Conservation (phyloP, 768 basidiomycete genomes). For the Galerina marginata region DNA sequence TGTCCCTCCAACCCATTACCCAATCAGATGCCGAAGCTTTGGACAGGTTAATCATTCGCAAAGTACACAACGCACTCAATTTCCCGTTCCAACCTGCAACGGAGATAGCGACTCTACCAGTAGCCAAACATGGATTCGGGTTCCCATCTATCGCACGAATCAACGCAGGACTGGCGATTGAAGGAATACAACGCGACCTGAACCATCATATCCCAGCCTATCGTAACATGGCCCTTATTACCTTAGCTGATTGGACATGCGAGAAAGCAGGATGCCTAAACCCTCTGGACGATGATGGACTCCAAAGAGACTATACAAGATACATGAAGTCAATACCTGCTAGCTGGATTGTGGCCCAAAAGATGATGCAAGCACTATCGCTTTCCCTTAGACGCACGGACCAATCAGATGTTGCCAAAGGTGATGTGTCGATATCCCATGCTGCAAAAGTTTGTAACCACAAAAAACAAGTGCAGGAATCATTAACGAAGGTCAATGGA, state of each 20-base stretch:
- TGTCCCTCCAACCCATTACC: slow-evolving; percentile 32
- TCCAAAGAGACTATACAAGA: background rate
- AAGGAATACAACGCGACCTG: slow-evolving; percentile 19
- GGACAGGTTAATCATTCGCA: slow-evolving; percentile 13
- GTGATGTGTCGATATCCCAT: slow-evolving; percentile 12
- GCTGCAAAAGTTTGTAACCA: background rate
- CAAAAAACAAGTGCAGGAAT: too few species aligned
- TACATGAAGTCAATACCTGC: background rate
- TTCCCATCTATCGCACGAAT: slow-evolving; percentile 19
- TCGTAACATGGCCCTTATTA: slow-evolving; percentile 19
- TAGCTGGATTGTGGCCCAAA: slow-evolving; percentile 10
- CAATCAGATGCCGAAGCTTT: slow-evolving; percentile 22
- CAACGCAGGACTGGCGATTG: slow-evolving; percentile 14
- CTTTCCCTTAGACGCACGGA: slow-evolving; percentile 6
- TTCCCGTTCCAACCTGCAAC: slow-evolving; percentile 28
- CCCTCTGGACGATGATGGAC: background rate
- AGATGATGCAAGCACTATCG: background rate
- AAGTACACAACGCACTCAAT: slow-evolving; percentile 23
- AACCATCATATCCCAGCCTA: slow-evolving; percentile 25
- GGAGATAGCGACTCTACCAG: slow-evolving; percentile 7
- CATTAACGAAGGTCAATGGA: too few species aligned
- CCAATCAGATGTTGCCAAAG: slow-evolving; percentile 3
- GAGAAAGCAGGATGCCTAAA: slow-evolving; percentile 7
- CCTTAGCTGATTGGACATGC: slow-evolving; percentile 24
- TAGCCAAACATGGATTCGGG: slow-evolving; percentile 11